Conservation (phyloP, 1,139 yeast genomes). For the Suhomyces chickasaworum region DNA sequence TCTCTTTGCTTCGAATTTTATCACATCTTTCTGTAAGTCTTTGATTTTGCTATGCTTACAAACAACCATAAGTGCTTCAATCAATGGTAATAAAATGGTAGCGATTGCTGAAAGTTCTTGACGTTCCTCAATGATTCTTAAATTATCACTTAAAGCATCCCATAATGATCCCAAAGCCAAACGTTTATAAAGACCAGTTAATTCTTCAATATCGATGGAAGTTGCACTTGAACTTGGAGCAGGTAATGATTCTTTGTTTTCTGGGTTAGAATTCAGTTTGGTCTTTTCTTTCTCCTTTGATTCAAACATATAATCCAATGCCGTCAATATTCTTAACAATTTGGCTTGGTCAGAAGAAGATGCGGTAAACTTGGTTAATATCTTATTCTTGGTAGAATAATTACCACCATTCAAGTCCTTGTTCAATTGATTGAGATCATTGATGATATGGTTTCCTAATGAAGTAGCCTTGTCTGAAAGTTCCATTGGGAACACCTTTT, state of each 20-base stretch:
- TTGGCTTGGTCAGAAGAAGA: slow-evolving; percentile 89
- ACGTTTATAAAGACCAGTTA: slow-evolving; percentile 63
- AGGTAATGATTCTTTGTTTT: not conserved
- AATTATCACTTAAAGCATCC: slow-evolving; percentile 82
- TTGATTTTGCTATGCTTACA: slow-evolving; percentile 83
- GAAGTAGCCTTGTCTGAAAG: slow-evolving; percentile 65
- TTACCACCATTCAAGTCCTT: slow-evolving; percentile 43
- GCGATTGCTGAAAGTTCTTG: slow-evolving; percentile 62
- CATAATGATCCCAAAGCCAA: slow-evolving; percentile 79
- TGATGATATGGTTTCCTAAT: slow-evolving; percentile 59
- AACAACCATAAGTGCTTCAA: slow-evolving; percentile 93
- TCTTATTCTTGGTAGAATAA: slow-evolving; percentile 44
- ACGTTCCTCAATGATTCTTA: slow-evolving; percentile 59
- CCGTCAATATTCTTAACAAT: slow-evolving; percentile 79
- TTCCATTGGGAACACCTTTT: slow-evolving; percentile 66
- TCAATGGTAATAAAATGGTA: slow-evolving; percentile 79
- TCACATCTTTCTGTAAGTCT: slow-evolving; percentile 62
- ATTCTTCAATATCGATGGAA: slow-evolving; percentile 40
- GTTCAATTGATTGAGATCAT: slow-evolving; percentile 57
- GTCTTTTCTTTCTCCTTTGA: slow-evolving; percentile 30
- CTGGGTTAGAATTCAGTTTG: slow-evolving; percentile 4
- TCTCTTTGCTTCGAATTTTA: slow-evolving; percentile 59
- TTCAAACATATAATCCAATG: slow-evolving; percentile 80
- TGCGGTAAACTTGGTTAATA: slow-evolving; percentile 70
- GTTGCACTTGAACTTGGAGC: not conserved